phyloP scores from a whole-genome alignment of 768 basidiomycete genomes.

The Boletales sp. region DNA sequence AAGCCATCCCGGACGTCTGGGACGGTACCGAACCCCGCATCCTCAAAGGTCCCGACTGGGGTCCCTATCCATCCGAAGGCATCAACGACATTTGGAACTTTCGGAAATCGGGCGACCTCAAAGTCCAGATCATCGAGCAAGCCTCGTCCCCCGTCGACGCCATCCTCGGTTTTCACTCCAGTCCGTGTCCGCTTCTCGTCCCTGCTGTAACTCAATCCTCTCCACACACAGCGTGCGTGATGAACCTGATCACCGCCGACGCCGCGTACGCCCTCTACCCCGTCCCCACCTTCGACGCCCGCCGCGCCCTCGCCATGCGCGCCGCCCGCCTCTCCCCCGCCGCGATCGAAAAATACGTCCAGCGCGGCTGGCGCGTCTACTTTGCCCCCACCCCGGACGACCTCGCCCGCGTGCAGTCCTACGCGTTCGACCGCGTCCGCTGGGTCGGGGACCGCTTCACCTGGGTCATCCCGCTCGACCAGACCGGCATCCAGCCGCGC shows the following conservation, averaged over 20 bases:
- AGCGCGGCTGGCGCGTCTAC: constrained; percentile 35
- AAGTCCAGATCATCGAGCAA: constrained; percentile 39
- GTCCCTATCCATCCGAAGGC: background rate
- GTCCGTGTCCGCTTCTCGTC: constrained; percentile 29
- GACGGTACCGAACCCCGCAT: constrained; percentile 14
- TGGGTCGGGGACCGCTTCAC: constrained; percentile 30
- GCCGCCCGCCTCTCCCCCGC: constrained; percentile 4
- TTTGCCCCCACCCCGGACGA: constrained; percentile 3
- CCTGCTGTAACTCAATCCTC: background rate
- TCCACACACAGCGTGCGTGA: constrained; percentile 1
- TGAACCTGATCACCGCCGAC: constrained; percentile 42
- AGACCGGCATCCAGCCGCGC: constrained; percentile 10
- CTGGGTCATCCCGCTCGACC: constrained; percentile 31
- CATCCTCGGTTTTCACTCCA: constrained; percentile 48
- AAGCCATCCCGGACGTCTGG: constrained; percentile 8
- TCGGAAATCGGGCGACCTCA: constrained; percentile 16
- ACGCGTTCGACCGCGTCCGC: constrained; percentile 19
- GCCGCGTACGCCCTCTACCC: constrained; percentile 42
- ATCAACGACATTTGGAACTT: constrained; percentile 23
- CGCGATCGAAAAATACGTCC: constrained; percentile 31
- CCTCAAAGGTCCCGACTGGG: too few species aligned
- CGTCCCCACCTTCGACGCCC: constrained; percentile 34
- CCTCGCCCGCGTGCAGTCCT: constrained; percentile 1
- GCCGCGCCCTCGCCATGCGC: constrained; percentile 21
- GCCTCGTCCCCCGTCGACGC: constrained; percentile 17